Conservation (phyloP, 2,329 filamentous ascomycete species). For the Setomelanomma holmii region DNA sequence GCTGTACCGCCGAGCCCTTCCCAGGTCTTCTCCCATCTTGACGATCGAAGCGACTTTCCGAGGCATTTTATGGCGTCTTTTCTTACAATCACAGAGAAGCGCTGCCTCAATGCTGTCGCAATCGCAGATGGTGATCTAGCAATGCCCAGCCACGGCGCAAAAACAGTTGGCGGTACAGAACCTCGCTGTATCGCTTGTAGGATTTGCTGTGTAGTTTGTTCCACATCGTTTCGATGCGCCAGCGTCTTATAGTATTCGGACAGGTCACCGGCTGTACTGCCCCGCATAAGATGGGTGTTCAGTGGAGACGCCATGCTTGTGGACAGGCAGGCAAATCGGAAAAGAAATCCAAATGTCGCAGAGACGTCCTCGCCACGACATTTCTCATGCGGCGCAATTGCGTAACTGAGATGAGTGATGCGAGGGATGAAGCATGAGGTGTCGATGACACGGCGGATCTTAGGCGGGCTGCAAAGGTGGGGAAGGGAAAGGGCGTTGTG, state of each 20-base stretch:
- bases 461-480: not conserved
- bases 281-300: conserved; percentile 13
- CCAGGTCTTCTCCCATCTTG: conserved; percentile 34
- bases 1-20: conserved; percentile 31
- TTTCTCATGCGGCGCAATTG: too few relatives aligned
- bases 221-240: not conserved
- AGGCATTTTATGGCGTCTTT: conserved; percentile 26
- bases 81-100: conserved; percentile 30
- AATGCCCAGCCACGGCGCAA: conserved; percentile 35
- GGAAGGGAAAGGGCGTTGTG: not conserved
- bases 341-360: too few relatives aligned
- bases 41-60: conserved; percentile 18
- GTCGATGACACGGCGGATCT: not conserved
- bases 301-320: conserved; percentile 2
- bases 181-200: conserved; percentile 18
- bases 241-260: conserved; percentile 13
- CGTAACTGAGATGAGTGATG: too few relatives aligned
- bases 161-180: conserved; percentile 25
- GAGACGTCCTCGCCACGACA: too few relatives aligned
- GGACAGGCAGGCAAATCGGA: too few relatives aligned
- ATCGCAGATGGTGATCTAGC: conserved; percentile 24
- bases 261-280: conserved; percentile 6
- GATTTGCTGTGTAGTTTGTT: conserved; percentile 11
- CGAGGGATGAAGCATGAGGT: not conserved
- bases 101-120: conserved; percentile 27